These are phyloP conservation scores for Collybia sp. DNA, from an alignment of 768 basidiomycete genomes.

Conservation along the genomic window DNA sequence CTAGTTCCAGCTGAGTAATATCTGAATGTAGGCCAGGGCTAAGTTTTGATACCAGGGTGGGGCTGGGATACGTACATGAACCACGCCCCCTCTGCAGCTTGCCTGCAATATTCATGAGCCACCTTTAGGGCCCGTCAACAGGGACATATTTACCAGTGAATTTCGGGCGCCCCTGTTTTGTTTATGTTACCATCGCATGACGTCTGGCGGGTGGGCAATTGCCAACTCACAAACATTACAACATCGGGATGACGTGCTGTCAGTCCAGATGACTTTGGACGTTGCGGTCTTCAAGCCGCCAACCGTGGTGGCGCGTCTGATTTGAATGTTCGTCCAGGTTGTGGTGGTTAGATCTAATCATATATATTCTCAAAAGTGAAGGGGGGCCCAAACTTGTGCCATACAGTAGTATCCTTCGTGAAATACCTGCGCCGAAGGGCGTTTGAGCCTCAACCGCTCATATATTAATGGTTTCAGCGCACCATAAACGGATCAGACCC, in stretches of 20 bases:
- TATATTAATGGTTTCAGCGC: background rate
- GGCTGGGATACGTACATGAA: conserved; percentile 17
- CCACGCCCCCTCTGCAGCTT: conserved; percentile 21
- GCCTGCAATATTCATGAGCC: conserved; percentile 1
- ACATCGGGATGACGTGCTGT: conserved; percentile 21
- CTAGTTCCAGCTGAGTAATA: conserved; percentile 26
- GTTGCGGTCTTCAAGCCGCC: conserved; percentile 29
- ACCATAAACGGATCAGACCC: conserved; percentile 27
- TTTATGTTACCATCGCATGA: too few relatives aligned
- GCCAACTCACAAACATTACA: conserved; percentile 21
- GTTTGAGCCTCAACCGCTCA: background rate
- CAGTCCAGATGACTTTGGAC: conserved; percentile 25
- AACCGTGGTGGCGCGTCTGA: conserved; percentile 23
- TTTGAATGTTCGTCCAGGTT: conserved; percentile 25
- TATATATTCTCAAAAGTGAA: background rate
- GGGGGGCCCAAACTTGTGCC: background rate
- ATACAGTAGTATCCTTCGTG: conserved; percentile 25
- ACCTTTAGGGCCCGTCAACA: background rate
- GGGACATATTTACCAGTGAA: conserved; percentile 17
- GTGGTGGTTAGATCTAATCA: conserved; percentile 20
- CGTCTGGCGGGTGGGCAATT: background rate
- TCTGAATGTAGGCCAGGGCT: conserved; percentile 8
- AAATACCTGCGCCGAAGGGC: conserved; percentile 12
- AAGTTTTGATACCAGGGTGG: background rate
- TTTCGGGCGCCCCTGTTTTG: conserved; percentile 24